Percentiles rank a stretch among this genome's conserved stretches.
phyloP scores from a whole-genome alignment of 768 basidiomycete species.

The Nidularia pulvinata region DNA sequence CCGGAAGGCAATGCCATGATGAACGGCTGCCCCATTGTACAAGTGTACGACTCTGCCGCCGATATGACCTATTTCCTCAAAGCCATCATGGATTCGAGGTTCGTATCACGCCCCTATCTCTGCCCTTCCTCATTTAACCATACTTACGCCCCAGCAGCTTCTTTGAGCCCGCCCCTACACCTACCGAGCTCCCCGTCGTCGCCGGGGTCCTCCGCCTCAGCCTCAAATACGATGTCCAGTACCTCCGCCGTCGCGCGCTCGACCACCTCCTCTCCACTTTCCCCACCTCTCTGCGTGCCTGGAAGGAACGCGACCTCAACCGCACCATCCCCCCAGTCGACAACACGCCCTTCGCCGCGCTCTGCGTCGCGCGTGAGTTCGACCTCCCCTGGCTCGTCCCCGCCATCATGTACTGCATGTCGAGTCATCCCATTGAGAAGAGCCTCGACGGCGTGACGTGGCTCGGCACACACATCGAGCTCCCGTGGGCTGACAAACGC shows the following conservation, averaged over 20 bases:
- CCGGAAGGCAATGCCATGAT: constrained; percentile 14
- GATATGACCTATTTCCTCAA: constrained; percentile 31
- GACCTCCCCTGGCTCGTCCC: constrained; percentile 32
- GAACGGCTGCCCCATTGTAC: constrained; percentile 27
- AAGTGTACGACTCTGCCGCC: constrained; percentile 26
- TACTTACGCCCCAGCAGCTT: constrained; percentile 14
- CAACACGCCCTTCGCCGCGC: constrained; percentile 35
- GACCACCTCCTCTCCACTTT: constrained; percentile 31
- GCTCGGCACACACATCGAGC: constrained; percentile 14
- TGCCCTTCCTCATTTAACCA: neutral
- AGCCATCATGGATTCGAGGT: constrained; percentile 8
- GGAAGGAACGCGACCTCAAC: constrained; percentile 25
- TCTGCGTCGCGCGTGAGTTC: constrained; percentile 28
- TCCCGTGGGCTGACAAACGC: constrained; percentile 21
- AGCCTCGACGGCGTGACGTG: constrained; percentile 31
- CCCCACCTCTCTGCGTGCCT: constrained; percentile 28
- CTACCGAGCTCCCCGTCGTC: constrained; percentile 23
- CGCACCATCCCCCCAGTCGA: constrained; percentile 35
- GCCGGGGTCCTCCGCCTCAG: constrained; percentile 34
- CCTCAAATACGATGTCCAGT: constrained; percentile 34
- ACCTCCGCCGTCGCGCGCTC: constrained; percentile 28
- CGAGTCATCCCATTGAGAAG: constrained; percentile 31
- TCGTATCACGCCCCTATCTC: neutral
- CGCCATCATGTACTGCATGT: constrained; percentile 31
- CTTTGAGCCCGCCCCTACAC: constrained; percentile 29